These are phyloP conservation scores for Sphaerostilbella broomeana DNA, from an alignment of 2,329 filamentous ascomycete species.

Conservation along the genomic window DNA sequence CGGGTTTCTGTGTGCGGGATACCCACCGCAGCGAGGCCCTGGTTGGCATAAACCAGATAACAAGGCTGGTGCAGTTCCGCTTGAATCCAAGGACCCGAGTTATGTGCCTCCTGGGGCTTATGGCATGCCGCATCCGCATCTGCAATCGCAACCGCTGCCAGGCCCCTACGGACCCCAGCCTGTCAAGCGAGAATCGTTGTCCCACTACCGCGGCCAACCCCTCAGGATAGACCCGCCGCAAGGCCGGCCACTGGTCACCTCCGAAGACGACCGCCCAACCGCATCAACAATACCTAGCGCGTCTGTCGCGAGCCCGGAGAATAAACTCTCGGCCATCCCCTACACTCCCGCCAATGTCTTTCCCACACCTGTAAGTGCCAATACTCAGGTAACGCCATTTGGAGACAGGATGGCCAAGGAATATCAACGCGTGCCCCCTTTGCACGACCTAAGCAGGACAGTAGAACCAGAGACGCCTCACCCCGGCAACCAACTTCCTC, in stretches of 20 bases:
- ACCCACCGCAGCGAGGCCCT: constrained; percentile 69
- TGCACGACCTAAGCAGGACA: constrained; percentile 52
- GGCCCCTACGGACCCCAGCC: constrained; percentile 28
- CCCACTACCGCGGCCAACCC: constrained; percentile 54
- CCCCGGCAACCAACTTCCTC: constrained; percentile 45
- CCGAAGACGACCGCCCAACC: constrained; percentile 52
- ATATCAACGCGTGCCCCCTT: constrained; percentile 53
- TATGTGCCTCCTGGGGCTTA: constrained; percentile 58
- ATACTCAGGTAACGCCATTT: constrained; percentile 38
- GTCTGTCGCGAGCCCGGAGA: constrained; percentile 52
- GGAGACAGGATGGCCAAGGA: constrained; percentile 48
- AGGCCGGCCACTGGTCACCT: constrained; percentile 44
- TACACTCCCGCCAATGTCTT: constrained; percentile 50
- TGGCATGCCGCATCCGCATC: constrained; percentile 46
- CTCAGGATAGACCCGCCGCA: constrained; percentile 59
- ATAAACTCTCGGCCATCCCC: constrained; percentile 54
- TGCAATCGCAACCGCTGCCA: constrained; percentile 8
- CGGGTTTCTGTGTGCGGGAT: constrained; percentile 86
- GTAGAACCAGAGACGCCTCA: constrained; percentile 51
- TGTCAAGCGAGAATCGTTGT: constrained; percentile 50
- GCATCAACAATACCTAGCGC: constrained; percentile 54
- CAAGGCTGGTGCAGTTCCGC: constrained; percentile 61
- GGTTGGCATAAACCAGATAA: constrained; percentile 69
- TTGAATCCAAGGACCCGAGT: constrained; percentile 74
- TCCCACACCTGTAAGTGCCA: constrained; percentile 57